phyloP scores from a whole-genome alignment of 345 rosid species.

The Melastoma malabathricum region DNA sequence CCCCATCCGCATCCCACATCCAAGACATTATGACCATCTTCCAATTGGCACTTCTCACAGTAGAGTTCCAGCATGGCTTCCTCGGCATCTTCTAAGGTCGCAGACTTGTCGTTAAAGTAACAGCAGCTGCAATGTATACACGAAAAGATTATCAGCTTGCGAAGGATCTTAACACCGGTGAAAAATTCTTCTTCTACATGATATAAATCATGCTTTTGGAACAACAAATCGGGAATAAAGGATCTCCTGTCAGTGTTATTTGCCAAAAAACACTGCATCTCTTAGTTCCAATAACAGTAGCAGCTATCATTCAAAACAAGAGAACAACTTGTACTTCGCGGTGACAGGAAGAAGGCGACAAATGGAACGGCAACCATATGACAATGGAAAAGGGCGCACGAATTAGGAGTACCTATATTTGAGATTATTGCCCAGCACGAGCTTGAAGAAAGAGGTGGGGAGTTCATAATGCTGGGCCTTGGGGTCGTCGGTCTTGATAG shows the following conservation, averaged over 20 bases:
- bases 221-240: too few relatives aligned
- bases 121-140: conserved; percentile 36
- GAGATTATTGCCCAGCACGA: conserved; percentile 60
- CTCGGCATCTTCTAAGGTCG: conserved; percentile 70
- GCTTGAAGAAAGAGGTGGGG: conserved; percentile 77
- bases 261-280: too few relatives aligned
- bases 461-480: conserved; percentile 71
- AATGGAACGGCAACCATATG: too few relatives aligned
- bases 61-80: conserved; percentile 58
- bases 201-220: too few relatives aligned
- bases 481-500: conserved; percentile 49
- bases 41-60: conserved; percentile 50
- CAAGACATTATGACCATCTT: conserved; percentile 67
- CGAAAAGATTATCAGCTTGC: not conserved
- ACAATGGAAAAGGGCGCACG: not conserved
- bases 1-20: conserved; percentile 97
- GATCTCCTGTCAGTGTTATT: too few relatives aligned
- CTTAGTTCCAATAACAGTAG: too few relatives aligned
- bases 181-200: not conserved
- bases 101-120: conserved; percentile 43
- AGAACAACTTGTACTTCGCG: too few relatives aligned
- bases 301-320: too few relatives aligned
- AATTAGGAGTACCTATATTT: conserved; percentile 47
- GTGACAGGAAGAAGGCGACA: too few relatives aligned
- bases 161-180: not conserved